A percentile compares a stretch with the other conserved stretches of the same genome.
phyloP scores from a whole-genome alignment of 306 rosid species.

The Pterocarpus santalinus region DNA sequence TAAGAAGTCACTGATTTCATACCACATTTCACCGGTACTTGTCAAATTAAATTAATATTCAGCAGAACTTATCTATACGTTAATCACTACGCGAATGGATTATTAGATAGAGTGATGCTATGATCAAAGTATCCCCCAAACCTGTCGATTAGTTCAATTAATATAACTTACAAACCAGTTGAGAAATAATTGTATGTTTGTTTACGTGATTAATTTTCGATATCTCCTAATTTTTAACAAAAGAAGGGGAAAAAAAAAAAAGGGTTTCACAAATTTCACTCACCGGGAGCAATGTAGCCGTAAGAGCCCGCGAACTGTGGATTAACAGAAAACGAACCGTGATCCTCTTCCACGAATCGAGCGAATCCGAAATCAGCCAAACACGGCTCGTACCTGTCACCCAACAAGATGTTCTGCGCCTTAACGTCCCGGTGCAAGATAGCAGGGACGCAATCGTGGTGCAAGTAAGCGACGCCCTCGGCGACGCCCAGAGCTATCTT shows the following conservation, averaged over 20 bases:
- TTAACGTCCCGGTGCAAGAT: conserved; percentile 97
- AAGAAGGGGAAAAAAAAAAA: neutral
- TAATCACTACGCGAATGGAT: too few species aligned
- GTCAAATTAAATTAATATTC: too few species aligned
- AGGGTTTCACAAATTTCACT: conserved; percentile 7
- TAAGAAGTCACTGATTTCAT: neutral
- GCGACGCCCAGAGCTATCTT: conserved; percentile 90
- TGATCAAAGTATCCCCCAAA: neutral
- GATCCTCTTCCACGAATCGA: conserved; percentile 74
- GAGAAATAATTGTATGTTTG: neutral
- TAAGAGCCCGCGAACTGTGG: conserved; percentile 93
- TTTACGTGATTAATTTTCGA: neutral
- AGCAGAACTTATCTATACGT: too few species aligned
- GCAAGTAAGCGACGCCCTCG: conserved; percentile 87
- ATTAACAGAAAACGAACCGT: conserved; percentile 64
- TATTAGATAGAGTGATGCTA: neutral
- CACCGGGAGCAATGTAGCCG: conserved; percentile 98
- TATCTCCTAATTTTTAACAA: too few species aligned
- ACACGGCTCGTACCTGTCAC: conserved; percentile 79
- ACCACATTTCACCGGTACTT: neutral
- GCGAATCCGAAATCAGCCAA: conserved; percentile 97
- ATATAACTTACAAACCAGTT: neutral
- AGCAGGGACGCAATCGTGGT: conserved; percentile 91
- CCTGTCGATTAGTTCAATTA: neutral
- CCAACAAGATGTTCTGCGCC: conserved; percentile 75